These are phyloP conservation scores for Apiospora sp. DNA, from an alignment of 2,329 filamentous ascomycete genomes.

Conservation along the genomic window DNA sequence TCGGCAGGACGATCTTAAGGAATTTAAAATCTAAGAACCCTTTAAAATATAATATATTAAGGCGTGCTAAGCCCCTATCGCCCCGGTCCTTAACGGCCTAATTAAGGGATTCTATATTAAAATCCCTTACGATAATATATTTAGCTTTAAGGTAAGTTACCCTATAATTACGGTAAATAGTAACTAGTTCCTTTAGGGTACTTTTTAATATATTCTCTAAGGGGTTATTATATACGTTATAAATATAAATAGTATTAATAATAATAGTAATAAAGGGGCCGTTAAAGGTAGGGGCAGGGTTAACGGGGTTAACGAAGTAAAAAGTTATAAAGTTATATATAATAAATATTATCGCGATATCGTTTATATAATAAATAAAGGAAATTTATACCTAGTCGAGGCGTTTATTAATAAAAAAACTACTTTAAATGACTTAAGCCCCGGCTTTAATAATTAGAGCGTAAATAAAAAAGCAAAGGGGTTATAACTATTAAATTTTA, in stretches of 20 bases:
- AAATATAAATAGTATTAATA: not conserved
- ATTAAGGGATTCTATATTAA: not conserved
- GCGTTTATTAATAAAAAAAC: not conserved
- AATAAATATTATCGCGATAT: not conserved
- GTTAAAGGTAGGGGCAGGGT: not conserved
- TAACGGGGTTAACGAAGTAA: not conserved
- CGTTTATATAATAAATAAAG: not conserved
- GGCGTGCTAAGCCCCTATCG: fast-evolving
- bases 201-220: not conserved
- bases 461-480: not conserved
- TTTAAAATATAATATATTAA: not conserved
- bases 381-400: not conserved
- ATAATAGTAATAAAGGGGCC: not conserved
- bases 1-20: not conserved
- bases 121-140: not conserved
- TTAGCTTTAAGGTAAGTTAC: not conserved
- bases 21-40: not conserved
- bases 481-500: not conserved
- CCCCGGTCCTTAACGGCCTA: not conserved
- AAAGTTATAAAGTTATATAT: not conserved
- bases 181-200: too few relatives aligned
- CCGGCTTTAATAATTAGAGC: not conserved
- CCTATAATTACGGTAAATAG: too few relatives aligned
- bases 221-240: not conserved
- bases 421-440: not conserved